Evolutionary conservation across 257 asterid genomes (phyloP).

Genomic region (Solanum sejunctum): DNA sequence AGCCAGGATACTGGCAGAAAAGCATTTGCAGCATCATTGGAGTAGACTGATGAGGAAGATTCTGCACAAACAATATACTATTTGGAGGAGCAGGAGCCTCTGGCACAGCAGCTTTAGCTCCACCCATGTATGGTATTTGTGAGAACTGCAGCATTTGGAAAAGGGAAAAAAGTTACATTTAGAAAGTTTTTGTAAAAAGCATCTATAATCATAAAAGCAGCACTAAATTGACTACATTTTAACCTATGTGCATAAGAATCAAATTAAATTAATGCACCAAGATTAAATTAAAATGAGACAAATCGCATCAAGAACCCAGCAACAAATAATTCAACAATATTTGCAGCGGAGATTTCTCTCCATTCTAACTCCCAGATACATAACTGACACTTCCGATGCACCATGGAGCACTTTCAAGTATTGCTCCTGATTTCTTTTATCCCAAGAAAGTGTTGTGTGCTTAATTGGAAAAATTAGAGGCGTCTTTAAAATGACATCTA

Average conservation of each 20-base stretch:
- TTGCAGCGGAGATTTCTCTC: background rate
- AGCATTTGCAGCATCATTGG: conserved; percentile 97
- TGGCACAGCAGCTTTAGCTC: conserved; percentile 51
- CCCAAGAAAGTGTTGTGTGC: background rate
- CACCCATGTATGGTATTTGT: conserved; percentile 58
- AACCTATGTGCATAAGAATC: background rate
- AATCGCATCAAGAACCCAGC: background rate
- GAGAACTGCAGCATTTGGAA: conserved; percentile 43
- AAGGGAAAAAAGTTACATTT: background rate
- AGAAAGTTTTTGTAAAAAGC: background rate
- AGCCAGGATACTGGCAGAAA: conserved; percentile 75
- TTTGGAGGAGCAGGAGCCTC: conserved; percentile 99
- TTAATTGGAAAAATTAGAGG: background rate
- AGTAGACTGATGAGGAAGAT: conserved; percentile 88
- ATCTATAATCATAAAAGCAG: background rate
- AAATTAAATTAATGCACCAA: background rate
- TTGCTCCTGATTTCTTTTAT: background rate
- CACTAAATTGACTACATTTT: background rate
- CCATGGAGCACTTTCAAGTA: background rate
- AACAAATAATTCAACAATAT: background rate
- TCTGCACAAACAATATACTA: conserved; percentile 74
- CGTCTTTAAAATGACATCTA: background rate
- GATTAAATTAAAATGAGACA: background rate
- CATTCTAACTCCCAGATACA: background rate
- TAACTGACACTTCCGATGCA: background rate